Evolutionary conservation across 2,329 filamentous ascomycete genomes (phyloP).

Genomic region (Dactylellina haptotyla): DNA sequence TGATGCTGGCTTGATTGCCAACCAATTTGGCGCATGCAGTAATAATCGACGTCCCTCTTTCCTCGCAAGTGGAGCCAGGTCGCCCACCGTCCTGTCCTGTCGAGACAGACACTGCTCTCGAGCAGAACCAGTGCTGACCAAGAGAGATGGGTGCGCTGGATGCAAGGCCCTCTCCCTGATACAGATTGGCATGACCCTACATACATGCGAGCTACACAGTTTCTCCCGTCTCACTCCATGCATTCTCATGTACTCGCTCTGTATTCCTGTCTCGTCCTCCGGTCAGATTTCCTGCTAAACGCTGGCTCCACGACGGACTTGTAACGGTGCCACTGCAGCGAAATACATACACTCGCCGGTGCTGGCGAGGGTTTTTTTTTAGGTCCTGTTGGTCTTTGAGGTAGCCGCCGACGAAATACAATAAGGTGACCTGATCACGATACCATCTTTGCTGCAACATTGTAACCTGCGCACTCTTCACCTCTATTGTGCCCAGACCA

Average conservation of each 20-base stretch:
- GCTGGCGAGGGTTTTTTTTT: background rate
- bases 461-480: background rate
- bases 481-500: background rate
- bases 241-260: no score
- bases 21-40: background rate
- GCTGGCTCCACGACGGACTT: no score
- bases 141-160: no score
- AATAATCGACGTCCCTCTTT: background rate
- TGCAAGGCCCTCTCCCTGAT: no score
- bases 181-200: no score
- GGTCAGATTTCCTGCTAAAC: no score
- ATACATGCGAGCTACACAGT: no score
- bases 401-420: slow-evolving; percentile 38
- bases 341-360: background rate
- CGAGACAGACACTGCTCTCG: background rate
- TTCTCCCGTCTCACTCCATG: no score
- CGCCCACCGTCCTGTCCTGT: background rate
- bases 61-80: background rate
- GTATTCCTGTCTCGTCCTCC: no score
- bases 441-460: background rate
- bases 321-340: no score
- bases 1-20: background rate
- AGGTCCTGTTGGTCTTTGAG: background rate
- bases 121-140: no score
- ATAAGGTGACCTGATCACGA: slow-evolving; percentile 43